phyloP scores from a whole-genome alignment of 2,329 filamentous ascomycete genomes.

The Sarocladium kiliense region DNA sequence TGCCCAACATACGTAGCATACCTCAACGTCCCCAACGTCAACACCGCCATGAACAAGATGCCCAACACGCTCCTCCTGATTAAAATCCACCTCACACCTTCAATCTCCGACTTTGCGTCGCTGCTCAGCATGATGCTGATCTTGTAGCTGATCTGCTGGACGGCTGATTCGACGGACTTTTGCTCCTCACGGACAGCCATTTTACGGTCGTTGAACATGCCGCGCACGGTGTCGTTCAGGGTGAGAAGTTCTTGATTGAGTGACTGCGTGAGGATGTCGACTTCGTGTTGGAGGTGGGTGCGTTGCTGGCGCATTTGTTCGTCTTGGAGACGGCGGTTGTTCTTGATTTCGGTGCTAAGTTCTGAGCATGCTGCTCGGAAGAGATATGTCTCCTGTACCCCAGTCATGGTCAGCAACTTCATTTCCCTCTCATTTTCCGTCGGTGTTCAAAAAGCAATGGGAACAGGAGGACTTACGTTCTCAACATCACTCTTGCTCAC shows the following conservation, averaged over 20 bases:
- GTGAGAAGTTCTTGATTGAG: conserved; percentile 77
- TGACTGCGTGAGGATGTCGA: conserved; percentile 84
- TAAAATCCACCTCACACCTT: conserved; percentile 82
- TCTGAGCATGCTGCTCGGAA: conserved; percentile 94
- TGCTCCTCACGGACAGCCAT: conserved; percentile 90
- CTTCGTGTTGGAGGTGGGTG: conserved; percentile 84
- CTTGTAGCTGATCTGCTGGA: conserved; percentile 94
- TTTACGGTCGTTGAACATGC: conserved; percentile 92
- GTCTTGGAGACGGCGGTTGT: conserved; percentile 68
- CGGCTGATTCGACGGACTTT: conserved; percentile 73
- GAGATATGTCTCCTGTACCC: conserved; percentile 69
- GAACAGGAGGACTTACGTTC: conserved; percentile 52
- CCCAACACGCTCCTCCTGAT: conserved; percentile 59
- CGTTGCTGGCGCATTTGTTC: conserved; percentile 80
- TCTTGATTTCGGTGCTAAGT: conserved; percentile 78
- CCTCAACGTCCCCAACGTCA: conserved; percentile 54
- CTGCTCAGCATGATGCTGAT: conserved; percentile 88
- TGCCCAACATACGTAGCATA: conserved; percentile 54
- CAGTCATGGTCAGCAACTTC: no score
- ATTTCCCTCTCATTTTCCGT: no score
- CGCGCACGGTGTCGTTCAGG: conserved; percentile 86
- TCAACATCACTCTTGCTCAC: conserved; percentile 91
- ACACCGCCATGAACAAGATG: conserved; percentile 60
- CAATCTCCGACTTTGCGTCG: conserved; percentile 87
- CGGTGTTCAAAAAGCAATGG: no score